phyloP scores from a whole-genome alignment of 2,329 filamentous ascomycete species.

The Aspergillus niger region DNA sequence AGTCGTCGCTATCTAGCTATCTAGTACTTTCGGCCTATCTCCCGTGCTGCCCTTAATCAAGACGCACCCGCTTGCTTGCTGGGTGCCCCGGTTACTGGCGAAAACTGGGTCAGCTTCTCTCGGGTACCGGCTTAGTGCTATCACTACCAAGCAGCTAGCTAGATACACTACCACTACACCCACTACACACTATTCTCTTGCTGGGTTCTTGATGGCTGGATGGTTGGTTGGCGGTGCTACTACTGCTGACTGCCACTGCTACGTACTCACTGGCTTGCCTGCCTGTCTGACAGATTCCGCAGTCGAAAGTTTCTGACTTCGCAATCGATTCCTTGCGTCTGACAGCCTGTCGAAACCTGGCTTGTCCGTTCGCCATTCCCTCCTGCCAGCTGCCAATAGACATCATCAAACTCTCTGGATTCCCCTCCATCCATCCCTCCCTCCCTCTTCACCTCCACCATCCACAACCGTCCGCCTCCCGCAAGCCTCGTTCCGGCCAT shows the following conservation, averaged over 20 bases:
- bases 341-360: constrained; percentile 2
- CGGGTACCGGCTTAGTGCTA: background rate
- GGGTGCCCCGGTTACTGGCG: constrained; percentile 1
- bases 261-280: too few species aligned
- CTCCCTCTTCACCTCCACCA: background rate
- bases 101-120: background rate
- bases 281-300: background rate
- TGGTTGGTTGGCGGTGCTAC: too few species aligned
- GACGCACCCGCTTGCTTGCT: background rate
- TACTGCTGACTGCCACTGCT: too few species aligned
- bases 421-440: background rate
- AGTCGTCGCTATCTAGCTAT: too few species aligned
- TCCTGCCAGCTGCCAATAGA: constrained; percentile 2
- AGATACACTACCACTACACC: background rate
- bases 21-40: background rate
- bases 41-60: background rate
- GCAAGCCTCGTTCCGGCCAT: background rate
- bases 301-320: background rate
- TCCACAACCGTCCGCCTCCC: constrained; percentile 6
- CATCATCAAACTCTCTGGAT: too few species aligned
- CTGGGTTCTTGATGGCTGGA: background rate
- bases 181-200: background rate
- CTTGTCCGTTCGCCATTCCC: background rate
- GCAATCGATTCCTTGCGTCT: constrained; percentile 15
- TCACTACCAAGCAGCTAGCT: background rate